Conservation (phyloP, 129 eudicot species). For the Mikania micrantha region DNA sequence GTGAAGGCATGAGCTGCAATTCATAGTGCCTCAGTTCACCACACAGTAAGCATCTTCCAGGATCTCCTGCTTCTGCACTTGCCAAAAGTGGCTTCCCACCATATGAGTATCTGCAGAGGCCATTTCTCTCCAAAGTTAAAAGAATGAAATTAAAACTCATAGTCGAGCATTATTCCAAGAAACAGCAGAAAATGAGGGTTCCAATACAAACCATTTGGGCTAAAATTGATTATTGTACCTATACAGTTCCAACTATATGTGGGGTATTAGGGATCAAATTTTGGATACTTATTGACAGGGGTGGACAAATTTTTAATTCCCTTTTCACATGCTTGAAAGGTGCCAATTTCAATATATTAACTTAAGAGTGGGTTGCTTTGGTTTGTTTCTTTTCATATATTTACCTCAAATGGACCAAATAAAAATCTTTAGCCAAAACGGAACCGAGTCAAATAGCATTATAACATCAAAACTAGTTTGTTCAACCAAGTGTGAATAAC, state of each 20-base stretch:
- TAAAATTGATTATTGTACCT: too few relatives aligned
- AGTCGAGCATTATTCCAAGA: background rate
- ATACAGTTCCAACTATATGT: too few relatives aligned
- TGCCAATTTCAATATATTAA: background rate
- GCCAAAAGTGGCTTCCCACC: constrained; percentile 83
- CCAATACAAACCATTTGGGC: too few relatives aligned
- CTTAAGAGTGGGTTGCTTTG: background rate
- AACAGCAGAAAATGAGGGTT: background rate
- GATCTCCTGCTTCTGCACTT: constrained; percentile 41
- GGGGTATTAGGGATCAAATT: too few relatives aligned
- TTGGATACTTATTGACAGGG: too few relatives aligned
- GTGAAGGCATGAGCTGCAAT: constrained; percentile 85
- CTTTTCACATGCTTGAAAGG: background rate
- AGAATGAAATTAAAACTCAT: background rate
- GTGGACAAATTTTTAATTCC: too few relatives aligned
- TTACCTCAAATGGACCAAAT: background rate
- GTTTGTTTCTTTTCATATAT: background rate
- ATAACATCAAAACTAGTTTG: background rate
- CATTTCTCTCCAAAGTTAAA: constrained; percentile 5
- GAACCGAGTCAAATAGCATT: background rate
- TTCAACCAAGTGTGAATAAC: background rate
- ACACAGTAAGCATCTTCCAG: constrained; percentile 57
- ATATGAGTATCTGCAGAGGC: constrained; percentile 53
- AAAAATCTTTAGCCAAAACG: background rate
- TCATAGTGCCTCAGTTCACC: constrained; percentile 75